phyloP scores from a whole-genome alignment of 2,329 filamentous ascomycete species.

The Pyricularia pennisetigena region DNA sequence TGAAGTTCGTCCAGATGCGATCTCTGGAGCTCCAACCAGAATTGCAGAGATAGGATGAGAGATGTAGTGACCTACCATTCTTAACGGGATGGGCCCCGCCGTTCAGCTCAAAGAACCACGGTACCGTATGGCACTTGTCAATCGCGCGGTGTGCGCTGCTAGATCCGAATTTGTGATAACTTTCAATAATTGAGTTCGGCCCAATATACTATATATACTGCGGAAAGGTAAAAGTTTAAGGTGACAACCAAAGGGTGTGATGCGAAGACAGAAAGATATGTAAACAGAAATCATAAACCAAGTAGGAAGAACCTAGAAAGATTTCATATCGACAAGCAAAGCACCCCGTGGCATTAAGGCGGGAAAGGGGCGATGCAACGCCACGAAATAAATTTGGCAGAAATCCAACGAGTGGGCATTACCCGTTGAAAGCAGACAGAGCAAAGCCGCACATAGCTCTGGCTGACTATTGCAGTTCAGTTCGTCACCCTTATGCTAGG shows the following conservation, averaged over 20 bases:
- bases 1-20: background rate
- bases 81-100: background rate
- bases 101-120: background rate
- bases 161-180: background rate
- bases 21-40: background rate
- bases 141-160: background rate
- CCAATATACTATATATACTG: background rate
- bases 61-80: background rate
- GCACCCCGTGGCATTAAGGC: background rate
- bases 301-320: background rate
- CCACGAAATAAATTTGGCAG: background rate
- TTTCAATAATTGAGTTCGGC: background rate
- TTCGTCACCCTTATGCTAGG: background rate
- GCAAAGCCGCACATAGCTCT: background rate
- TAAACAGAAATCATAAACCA: background rate
- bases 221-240: background rate
- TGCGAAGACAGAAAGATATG: background rate
- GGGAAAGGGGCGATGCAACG: background rate
- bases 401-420: background rate
- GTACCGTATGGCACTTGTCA: background rate
- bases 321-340: background rate
- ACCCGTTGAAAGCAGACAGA: background rate
- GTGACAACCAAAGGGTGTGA: background rate
- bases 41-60: background rate
- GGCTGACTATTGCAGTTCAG: background rate